Percentiles rank a stretch among this genome's conserved stretches.
Conservation (phyloP, 805 yeast species). For the Suhomyces emberorum region DNA sequence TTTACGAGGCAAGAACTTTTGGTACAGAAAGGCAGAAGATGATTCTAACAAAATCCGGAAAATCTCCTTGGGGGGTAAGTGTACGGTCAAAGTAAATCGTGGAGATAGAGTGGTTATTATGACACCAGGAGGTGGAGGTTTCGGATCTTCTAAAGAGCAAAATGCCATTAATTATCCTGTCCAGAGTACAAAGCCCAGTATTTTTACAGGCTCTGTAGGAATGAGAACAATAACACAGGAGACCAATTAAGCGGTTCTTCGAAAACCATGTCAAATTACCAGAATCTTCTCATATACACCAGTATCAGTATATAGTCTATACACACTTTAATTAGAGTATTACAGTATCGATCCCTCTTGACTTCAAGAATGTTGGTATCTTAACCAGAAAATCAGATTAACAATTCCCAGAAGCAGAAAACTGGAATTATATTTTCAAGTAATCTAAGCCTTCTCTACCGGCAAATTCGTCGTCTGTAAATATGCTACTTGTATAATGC, state of each 20-base stretch:
- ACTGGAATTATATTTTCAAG: too few species aligned
- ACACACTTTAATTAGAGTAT: too few species aligned
- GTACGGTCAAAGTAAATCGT: constrained; percentile 28
- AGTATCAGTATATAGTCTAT: too few species aligned
- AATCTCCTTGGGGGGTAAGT: constrained; percentile 32
- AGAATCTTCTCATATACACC: too few species aligned
- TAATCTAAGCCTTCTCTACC: too few species aligned
- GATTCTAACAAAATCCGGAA: constrained; percentile 15
- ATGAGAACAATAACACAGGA: constrained; percentile 32
- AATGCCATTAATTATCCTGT: constrained; percentile 21
- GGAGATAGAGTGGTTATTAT: constrained; percentile 41
- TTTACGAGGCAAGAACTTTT: constrained; percentile 52
- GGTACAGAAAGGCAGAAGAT: constrained; percentile 24
- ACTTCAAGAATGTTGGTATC: too few species aligned
- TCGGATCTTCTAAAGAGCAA: constrained; percentile 19
- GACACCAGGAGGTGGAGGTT: constrained; percentile 48
- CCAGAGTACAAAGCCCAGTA: constrained; percentile 19
- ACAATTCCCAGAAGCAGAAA: too few species aligned
- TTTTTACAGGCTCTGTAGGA: constrained; percentile 37
- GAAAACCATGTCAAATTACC: too few species aligned
- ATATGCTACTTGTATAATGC: too few species aligned
- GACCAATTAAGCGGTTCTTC: constrained; percentile 36
- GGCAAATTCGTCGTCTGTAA: too few species aligned
- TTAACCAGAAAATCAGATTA: too few species aligned
- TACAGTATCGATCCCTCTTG: too few species aligned